Evolutionary conservation across 805 yeast genomes (phyloP), one percentile per base, ranked within the genome.

Genomic region (Candida rishiriensis): DNA sequence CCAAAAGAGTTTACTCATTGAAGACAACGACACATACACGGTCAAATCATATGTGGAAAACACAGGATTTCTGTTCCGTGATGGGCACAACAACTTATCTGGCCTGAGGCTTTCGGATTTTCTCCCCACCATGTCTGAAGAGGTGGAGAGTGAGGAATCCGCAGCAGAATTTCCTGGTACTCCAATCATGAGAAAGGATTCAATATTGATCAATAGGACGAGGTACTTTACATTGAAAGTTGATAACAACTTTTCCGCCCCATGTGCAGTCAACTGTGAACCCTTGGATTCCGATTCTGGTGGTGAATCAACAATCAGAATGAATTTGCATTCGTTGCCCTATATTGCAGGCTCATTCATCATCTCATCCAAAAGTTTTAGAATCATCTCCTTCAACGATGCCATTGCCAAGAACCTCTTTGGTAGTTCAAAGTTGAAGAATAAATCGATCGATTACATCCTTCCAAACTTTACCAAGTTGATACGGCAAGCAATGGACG

Each of bases 331-430:
- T 56, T 73, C 90, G 4, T 64, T 88, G 54, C 96, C 96, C 0
- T 86, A 87, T 62, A 85, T 88, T 53, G 93, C 96, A 1, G 97
- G 97, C 34, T 77, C 87, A 26, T 81, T 88, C 55, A 81, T 87
- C 11, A 68, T 88, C 12, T 79, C 83, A 39, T 70, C 82, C 1
- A 60, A 60, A 26, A 62, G 63, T 38, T 75, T 70, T 52, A 65
- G 69, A 8, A 71, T 88, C 33, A 60, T 85, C n/a, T 81, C 91
- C 11, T 85, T 84, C 59, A 88, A 88, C 64, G 78, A 79, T 49
- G 87, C 95, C 10, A 81, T 88, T 42, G 79, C 88, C 10, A 81
- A 83, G 49, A 85, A 86, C 54, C 47, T 88, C 56, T 87, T 88
- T 66, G 97, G 97, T 10, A 66, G 73, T 35, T 73, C 79, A 16